A percentile compares a stretch with the other conserved stretches of the same genome.
Evolutionary conservation across 306 rosid genomes (phyloP).

Genomic region (Quercus suber): DNA sequence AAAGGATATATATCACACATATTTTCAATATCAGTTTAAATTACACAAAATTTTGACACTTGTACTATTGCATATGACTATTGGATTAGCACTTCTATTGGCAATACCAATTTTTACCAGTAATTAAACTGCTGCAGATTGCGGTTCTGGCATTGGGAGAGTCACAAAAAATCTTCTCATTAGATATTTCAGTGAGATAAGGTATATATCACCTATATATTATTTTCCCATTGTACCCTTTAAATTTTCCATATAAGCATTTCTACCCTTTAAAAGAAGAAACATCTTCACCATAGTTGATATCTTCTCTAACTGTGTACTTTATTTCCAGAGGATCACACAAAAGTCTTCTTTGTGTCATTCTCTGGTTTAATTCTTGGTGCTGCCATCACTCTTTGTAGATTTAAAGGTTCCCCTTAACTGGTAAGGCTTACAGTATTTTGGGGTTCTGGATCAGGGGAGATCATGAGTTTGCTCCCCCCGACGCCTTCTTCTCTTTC

Average conservation of each 20-base stretch:
- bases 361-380: background rate
- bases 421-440: background rate
- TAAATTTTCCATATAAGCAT: background rate
- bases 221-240: background rate
- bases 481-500: background rate
- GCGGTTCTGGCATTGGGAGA: constrained; percentile 99
- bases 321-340: background rate
- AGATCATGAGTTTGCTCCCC: background rate
- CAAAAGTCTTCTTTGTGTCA: background rate
- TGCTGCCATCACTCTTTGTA: background rate
- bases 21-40: no score
- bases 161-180: constrained; percentile 82
- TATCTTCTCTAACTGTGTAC: background rate
- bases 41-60: no score
- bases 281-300: no score
- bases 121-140: constrained; percentile 47
- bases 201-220: constrained; percentile 20
- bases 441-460: background rate
- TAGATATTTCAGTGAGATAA: constrained; percentile 82
- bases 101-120: constrained; percentile 4
- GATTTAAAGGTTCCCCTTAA: background rate
- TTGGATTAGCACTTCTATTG: no score
- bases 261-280: background rate
- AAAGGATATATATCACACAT: no score
- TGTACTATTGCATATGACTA: no score